Evolutionary conservation across 148 eudicot genomes (phyloP).

Genomic region (Silene uniflora): DNA sequence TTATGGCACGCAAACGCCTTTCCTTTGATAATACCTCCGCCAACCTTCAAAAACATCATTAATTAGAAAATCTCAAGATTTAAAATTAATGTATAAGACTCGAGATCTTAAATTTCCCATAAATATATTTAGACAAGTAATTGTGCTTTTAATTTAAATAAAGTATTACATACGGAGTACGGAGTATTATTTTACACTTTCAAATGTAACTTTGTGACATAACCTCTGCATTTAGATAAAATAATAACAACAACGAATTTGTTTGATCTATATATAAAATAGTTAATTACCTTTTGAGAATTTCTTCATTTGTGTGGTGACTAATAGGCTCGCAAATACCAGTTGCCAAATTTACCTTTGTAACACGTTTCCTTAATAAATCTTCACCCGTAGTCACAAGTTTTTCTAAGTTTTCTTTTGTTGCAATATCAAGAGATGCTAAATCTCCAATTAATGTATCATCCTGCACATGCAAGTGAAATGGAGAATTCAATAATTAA

Average conservation of each 20-base stretch:
- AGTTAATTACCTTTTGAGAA: slow-evolving; percentile 27
- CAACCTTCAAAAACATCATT: slow-evolving; percentile 20
- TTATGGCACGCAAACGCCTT: slow-evolving; percentile 28
- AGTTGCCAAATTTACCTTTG: slow-evolving; percentile 30
- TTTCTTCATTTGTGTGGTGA: slow-evolving; percentile 32
- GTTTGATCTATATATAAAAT: background rate
- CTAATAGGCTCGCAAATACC: slow-evolving; percentile 28
- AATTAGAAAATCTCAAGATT: background rate
- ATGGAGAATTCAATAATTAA: background rate
- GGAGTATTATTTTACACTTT: too few species aligned
- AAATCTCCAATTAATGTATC: slow-evolving; percentile 29
- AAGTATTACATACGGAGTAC: too few species aligned
- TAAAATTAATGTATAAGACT: background rate
- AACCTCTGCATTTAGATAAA: too few species aligned
- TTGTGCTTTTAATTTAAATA: too few species aligned
- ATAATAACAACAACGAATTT: too few species aligned
- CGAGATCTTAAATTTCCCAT: too few species aligned
- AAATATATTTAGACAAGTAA: too few species aligned
- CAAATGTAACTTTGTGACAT: too few species aligned
- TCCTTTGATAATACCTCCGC: slow-evolving; percentile 37
- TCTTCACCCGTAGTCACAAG: slow-evolving; percentile 39
- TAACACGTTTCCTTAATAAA: slow-evolving; percentile 32
- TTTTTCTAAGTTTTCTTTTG: slow-evolving; percentile 31
- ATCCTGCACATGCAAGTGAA: slow-evolving; percentile 20
- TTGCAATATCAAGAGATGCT: slow-evolving; percentile 38